phyloP scores from a whole-genome alignment of 2,329 filamentous ascomycete species.

The Penicillium sp. region DNA sequence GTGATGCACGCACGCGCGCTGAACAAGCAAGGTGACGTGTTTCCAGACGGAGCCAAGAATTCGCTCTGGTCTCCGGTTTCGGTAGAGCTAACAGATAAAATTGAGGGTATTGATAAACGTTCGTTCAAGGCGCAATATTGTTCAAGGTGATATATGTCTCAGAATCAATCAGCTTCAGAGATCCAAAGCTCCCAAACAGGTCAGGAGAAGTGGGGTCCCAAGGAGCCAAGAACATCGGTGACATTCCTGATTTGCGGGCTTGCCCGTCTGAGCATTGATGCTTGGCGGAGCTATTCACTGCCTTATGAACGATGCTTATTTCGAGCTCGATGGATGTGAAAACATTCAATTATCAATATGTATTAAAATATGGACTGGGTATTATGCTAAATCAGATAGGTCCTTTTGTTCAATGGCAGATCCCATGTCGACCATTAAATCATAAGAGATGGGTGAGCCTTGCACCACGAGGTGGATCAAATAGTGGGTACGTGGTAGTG shows the following conservation, averaged over 20 bases:
- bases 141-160: not conserved
- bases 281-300: conserved; percentile 8
- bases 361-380: conserved; percentile 18
- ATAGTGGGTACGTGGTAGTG: conserved; percentile 6
- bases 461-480: conserved; percentile 21
- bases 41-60: conserved; percentile 1
- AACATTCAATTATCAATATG: conserved; percentile 3
- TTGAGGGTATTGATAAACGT: not conserved
- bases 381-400: conserved; percentile 27
- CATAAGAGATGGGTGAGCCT: conserved; percentile 21
- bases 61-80: not conserved
- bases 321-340: too few relatives aligned
- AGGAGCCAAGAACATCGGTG: not conserved
- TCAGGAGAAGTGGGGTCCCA: conserved; percentile 15
- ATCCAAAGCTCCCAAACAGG: not conserved
- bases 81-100: not conserved
- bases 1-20: not conserved
- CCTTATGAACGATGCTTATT: not conserved
- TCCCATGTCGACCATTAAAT: conserved; percentile 19
- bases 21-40: conserved; percentile 2
- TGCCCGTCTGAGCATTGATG: conserved; percentile 4
- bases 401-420: conserved; percentile 13
- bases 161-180: not conserved
- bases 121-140: not conserved
- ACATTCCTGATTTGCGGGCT: conserved; percentile 10